Evolutionary conservation across 2,329 filamentous ascomycete species (phyloP).

Genomic region (Apiospora sp.): DNA sequence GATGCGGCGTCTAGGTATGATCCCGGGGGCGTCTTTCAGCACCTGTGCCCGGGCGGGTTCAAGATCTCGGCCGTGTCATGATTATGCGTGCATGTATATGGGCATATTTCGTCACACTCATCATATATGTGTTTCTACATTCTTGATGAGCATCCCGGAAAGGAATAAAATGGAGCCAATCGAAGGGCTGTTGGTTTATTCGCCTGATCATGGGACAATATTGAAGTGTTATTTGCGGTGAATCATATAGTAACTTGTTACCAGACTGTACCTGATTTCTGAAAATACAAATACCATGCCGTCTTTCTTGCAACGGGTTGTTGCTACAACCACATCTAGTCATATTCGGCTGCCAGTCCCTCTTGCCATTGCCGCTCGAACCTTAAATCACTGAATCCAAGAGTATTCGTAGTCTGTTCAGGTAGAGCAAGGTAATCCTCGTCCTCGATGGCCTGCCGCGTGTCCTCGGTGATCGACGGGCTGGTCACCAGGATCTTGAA

Average conservation of each 20-base stretch:
- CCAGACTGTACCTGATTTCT: no score
- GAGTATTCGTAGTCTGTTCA: not conserved
- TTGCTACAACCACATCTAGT: not conserved
- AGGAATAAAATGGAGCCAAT: no score
- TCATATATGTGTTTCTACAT: no score
- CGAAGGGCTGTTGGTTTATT: no score
- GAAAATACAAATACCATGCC: no score
- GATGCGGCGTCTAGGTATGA: conserved; percentile 47
- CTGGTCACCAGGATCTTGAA: conserved; percentile 24
- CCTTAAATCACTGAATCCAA: not conserved
- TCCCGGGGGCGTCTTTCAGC: conserved; percentile 33
- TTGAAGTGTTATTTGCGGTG: no score
- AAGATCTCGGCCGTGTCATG: conserved; percentile 29
- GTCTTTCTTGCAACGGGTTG: not conserved
- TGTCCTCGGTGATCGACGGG: conserved; percentile 18
- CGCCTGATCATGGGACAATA: no score
- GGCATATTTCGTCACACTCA: no score
- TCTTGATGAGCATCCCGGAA: no score
- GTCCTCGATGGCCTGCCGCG: conserved; percentile 22
- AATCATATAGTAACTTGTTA: no score
- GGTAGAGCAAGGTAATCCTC: conserved; percentile 18
- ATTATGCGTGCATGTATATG: no score
- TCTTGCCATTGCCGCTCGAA: not conserved
- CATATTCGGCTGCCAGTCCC: not conserved
- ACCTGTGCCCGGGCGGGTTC: conserved; percentile 34